Base-by-base conservation (phyloP, 2,329 filamentous ascomycete species). In the Colletotrichum sp. region DNA sequence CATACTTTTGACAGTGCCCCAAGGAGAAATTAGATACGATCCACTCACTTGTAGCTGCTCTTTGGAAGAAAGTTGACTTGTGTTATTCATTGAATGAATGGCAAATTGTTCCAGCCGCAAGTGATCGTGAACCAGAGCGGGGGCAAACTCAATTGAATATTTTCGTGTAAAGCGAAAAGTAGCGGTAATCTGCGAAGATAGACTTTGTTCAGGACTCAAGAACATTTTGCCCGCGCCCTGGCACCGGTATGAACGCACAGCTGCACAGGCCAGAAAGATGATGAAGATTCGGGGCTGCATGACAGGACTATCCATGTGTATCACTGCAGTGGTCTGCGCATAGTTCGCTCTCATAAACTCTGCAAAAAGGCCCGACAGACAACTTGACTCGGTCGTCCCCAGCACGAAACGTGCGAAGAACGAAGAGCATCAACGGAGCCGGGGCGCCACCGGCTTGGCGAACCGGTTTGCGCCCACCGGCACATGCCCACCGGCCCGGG, bases 271-370 rank as follows among this genome's bases (percentile, higher is more conserved):
- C 44, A 52, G 6, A 3, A 13, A 22, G 0, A 22, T 52, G n/a
- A 0, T 52, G n/a, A 52, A 52, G n/a, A 22, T 52, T 52, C 0
- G 0, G n/a, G 13, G n/a, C 0, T 5, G 1, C 44, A 52, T 52
- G 6, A 22, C n/a, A 52, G 44, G 44, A n/a, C 4, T 22, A 13
- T 52, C 44, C 44, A 52, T 52, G 44, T 1, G 44, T 8, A 52
- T 3, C 0, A 13, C n/a, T 22, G 6, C n/a, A 22, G 44, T 0
- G 13, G 0, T 22, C 1, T n/a, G 5, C 44, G n/a, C 44, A 52
- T 4, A 13, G 22, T n/a, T 0, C 22, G 11, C n/a, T 13, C n/a
- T 7, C 12, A 22, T 52, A 22, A 52, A 52, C 11, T 52, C n/a
- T 52, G 0, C 44, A 22, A 22, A 52, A 52, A 13, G 44, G 44